These are phyloP conservation scores for Trametes gibbosa DNA, from an alignment of 768 basidiomycete species.

Conservation along the genomic window DNA sequence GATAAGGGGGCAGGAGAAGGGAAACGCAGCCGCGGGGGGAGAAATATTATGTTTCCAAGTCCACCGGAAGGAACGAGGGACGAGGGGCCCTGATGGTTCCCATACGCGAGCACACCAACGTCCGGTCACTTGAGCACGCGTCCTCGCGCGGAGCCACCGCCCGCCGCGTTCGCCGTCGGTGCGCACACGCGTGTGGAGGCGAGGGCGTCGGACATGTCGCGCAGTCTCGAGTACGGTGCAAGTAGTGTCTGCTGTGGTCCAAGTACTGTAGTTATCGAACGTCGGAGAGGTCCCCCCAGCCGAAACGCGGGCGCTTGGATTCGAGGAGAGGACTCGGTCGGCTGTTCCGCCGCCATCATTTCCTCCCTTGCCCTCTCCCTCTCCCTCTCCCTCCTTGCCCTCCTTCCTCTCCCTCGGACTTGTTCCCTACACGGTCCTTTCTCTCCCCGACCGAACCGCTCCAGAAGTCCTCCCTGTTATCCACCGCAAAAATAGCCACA, in stretches of 20 bases:
- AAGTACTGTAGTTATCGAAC: too few relatives aligned
- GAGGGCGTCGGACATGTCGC: background rate
- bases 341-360: conserved; percentile 12
- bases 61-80: background rate
- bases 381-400: background rate
- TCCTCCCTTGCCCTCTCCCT: background rate
- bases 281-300: background rate
- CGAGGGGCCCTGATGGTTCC: conserved; percentile 10
- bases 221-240: too few relatives aligned
- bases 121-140: conserved; percentile 5
- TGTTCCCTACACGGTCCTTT: conserved; percentile 12
- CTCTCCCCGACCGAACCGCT: background rate
- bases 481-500: background rate
- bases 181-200: background rate
- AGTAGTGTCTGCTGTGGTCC: too few relatives aligned
- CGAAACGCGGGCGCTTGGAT: conserved; percentile 3
- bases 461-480: background rate
- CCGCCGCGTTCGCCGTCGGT: background rate
- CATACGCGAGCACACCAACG: conserved; percentile 2
- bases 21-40: background rate
- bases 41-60: conserved; percentile 7
- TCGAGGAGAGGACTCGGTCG: background rate
- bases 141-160: background rate
- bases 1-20: background rate
- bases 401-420: background rate